phyloP scores from a whole-genome alignment of 1,139 yeast species.

The Scheffersomyces cryptocercus region DNA sequence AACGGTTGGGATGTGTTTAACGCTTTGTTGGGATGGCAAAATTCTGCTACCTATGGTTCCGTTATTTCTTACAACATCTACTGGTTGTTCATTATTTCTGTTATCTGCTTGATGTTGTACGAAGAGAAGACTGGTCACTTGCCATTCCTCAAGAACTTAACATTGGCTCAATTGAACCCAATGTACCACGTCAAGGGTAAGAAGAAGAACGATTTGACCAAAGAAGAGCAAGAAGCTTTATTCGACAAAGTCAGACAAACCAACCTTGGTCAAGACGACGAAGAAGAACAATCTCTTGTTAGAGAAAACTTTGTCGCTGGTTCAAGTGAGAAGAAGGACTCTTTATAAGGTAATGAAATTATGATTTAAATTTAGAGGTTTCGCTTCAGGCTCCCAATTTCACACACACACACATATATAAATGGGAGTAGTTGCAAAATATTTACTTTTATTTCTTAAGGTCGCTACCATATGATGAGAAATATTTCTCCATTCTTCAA shows the following conservation, averaged over 20 bases:
- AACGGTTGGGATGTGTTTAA: conserved; percentile 95
- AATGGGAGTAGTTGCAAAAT: too few relatives aligned
- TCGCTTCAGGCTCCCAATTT: neutral
- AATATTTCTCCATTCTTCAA: too few relatives aligned
- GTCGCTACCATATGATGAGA: too few relatives aligned
- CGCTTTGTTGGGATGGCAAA: conserved; percentile 87
- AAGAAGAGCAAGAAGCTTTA: conserved; percentile 54
- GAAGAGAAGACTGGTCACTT: conserved; percentile 71
- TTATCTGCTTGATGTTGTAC: conserved; percentile 60
- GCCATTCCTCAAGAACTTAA: conserved; percentile 56
- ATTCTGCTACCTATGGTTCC: conserved; percentile 86
- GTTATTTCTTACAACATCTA: conserved; percentile 81
- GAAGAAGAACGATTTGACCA: conserved; percentile 59
- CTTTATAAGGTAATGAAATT: too few relatives aligned
- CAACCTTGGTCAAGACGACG: conserved; percentile 27
- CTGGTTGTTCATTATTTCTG: conserved; percentile 66
- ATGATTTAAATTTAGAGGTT: neutral
- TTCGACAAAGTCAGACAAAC: conserved; percentile 42
- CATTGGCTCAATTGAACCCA: conserved; percentile 63
- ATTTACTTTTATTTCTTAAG: too few relatives aligned
- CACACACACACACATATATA: neutral
- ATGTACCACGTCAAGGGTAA: conserved; percentile 69
- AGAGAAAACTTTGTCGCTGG: too few relatives aligned
- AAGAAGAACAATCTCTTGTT: conserved; percentile 12
- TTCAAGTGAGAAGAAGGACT: too few relatives aligned